Conservation (phyloP, 441 rosid genomes). For the Eutrema salsugineum region DNA sequence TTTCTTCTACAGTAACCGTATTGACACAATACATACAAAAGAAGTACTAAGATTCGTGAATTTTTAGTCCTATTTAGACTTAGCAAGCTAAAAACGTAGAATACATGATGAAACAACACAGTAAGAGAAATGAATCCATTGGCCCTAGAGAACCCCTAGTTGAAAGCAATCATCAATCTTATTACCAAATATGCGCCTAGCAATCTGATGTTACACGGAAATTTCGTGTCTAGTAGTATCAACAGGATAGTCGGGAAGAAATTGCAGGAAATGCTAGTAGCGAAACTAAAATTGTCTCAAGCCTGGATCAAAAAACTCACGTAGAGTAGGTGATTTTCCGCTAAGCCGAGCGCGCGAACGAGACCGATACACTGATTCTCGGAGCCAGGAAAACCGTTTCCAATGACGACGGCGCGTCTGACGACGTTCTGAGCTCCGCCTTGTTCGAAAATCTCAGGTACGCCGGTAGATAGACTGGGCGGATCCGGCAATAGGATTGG, state of each 20-base stretch:
- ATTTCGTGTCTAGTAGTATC: not conserved
- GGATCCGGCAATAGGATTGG: conserved; percentile 88
- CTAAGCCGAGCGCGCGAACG: conserved; percentile 79
- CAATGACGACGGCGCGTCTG: conserved; percentile 84
- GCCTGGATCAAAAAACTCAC: conserved; percentile 43
- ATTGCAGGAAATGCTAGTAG: not conserved
- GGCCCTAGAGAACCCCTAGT: not conserved
- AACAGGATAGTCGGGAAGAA: not conserved
- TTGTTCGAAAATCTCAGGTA: conserved; percentile 82
- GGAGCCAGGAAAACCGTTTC: conserved; percentile 75
- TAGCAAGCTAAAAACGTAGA: not conserved
- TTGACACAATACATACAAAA: not conserved
- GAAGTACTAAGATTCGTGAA: not conserved
- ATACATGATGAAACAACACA: not conserved
- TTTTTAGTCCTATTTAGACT: not conserved
- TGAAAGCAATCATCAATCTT: not conserved
- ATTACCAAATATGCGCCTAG: not conserved
- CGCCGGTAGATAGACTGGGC: conserved; percentile 56
- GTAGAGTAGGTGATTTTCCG: conserved; percentile 58
- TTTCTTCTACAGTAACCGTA: not conserved
- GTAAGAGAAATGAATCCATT: not conserved
- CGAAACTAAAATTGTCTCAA: not conserved
- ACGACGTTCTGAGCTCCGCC: conserved; percentile 64
- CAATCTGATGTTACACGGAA: not conserved
- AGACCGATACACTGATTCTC: conserved; percentile 90